Conservation (phyloP, 2,329 filamentous ascomycete genomes). For the Nemania sp. region DNA sequence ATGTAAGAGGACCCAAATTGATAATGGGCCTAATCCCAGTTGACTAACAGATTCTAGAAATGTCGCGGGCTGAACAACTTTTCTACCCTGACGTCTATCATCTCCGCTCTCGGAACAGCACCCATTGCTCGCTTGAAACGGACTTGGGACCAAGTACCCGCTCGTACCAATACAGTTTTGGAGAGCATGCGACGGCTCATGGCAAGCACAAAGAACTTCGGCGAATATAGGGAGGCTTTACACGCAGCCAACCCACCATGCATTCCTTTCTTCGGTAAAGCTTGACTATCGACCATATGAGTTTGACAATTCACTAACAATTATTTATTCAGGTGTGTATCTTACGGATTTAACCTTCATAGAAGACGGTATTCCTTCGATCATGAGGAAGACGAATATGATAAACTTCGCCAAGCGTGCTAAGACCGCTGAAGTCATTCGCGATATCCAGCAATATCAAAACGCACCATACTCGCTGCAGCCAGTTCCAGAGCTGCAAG, state of each 20-base stretch:
- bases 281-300: neutral
- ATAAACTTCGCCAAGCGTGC: conserved; percentile 99
- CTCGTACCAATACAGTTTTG: conserved; percentile 75
- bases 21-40: conserved; percentile 26
- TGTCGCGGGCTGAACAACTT: conserved; percentile 94
- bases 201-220: conserved; percentile 98
- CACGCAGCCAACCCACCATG: conserved; percentile 94
- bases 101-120: conserved; percentile 90
- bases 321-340: conserved; percentile 72
- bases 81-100: conserved; percentile 95
- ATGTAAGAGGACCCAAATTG: no score
- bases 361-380: conserved; percentile 94
- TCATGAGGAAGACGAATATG: conserved; percentile 93
- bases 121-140: conserved; percentile 91
- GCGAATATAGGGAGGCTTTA: conserved; percentile 90
- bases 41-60: conserved; percentile 62
- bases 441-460: conserved; percentile 98
- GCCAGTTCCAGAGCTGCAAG: conserved; percentile 86
- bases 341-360: conserved; percentile 98
- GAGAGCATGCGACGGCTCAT: conserved; percentile 94
- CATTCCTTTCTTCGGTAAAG: conserved; percentile 93
- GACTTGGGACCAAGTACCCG: conserved; percentile 92
- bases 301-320: conserved; percentile 4
- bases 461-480: conserved; percentile 95
- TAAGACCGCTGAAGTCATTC: conserved; percentile 97